Base-by-base conservation (phyloP, 2,329 filamentous ascomycete species). In the Cephalotrichum gorgonifer region DNA sequence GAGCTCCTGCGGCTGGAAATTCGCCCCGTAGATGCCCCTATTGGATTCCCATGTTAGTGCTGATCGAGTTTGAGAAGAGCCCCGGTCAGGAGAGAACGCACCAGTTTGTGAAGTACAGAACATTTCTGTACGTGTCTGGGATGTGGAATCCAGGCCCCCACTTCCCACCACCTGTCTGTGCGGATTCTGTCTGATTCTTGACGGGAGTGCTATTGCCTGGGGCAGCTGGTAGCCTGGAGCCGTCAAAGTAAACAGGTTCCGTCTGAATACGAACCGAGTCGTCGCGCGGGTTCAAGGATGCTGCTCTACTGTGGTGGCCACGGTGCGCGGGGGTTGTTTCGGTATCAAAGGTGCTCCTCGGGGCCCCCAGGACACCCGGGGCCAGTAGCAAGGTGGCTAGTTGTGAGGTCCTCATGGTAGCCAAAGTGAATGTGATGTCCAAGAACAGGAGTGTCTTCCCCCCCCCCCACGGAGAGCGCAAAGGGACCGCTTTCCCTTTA, bases 1-100 rank as follows among this genome's bases (percentile, higher is more conserved):
- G 14, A 94, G 72, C 54, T 86, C 72, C 51, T 83, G 74, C 0
- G 85, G 83, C 46, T 85, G 75, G 59, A 84, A 88, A 54, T 86
- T 78, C 49, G 86, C 76, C 23, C 69, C 81, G 59, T 95, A 93
- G 46, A 88, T 86, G 38, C 60, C 60, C 64, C 65, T 67, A 25
- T 14, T 47, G n/a, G n/a, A n/a, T 15, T 42, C 17, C 17, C 5
- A 17, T 22, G n/a, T 39, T 7, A 39, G 17, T 12, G 2, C 5
- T 62, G 69, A 61, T 66, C 70, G 62, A 77, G 72, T 38, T 67
- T 66, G 11, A 74, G 74, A 41, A 74, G n/a, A n/a, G n/a, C n/a
- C n/a, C n/a, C 67, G 1, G 57, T 47, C 6, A 55, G 62, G 67
- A 57, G 91, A 87, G 0, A 8, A 52, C 65, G 51, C 55, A 77